Evolutionary conservation across 169 alveolate species (phyloP).

Genomic region (Eimeria brunetti): DNA sequence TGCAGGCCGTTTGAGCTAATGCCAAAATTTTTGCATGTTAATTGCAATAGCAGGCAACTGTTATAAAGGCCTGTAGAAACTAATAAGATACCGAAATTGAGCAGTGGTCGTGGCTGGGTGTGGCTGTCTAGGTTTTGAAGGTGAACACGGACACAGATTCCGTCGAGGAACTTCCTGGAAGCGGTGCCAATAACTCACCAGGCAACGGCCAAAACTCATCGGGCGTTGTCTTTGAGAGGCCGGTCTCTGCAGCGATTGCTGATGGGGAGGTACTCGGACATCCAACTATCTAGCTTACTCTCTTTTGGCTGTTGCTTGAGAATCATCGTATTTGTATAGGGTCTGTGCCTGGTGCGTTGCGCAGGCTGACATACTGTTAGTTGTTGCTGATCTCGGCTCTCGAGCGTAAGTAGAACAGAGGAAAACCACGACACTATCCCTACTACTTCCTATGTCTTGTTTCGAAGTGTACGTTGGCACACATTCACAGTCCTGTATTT

Average conservation of each 20-base stretch:
- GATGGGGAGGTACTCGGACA: not conserved
- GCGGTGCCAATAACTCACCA: not conserved
- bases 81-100: not conserved
- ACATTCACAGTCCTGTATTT: not conserved
- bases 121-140: constrained; percentile 25
- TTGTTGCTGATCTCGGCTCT: constrained; percentile 41
- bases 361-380: constrained; percentile 20
- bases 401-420: constrained; percentile 31
- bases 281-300: not conserved
- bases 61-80: not conserved
- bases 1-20: not conserved
- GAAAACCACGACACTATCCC: not conserved
- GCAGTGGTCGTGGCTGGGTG: not conserved
- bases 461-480: not conserved
- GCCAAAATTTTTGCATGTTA: not conserved
- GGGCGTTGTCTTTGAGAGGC: not conserved
- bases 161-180: constrained; percentile 10
- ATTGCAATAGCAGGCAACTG: not conserved
- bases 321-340: not conserved
- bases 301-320: not conserved
- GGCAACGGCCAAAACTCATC: not conserved
- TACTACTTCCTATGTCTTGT: not conserved
- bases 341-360: not conserved
- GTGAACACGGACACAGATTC: not conserved
- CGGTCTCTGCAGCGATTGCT: constrained; percentile 59